Conservation (phyloP, 352 stramenopile genomes). For the Phytophthora citricola region DNA sequence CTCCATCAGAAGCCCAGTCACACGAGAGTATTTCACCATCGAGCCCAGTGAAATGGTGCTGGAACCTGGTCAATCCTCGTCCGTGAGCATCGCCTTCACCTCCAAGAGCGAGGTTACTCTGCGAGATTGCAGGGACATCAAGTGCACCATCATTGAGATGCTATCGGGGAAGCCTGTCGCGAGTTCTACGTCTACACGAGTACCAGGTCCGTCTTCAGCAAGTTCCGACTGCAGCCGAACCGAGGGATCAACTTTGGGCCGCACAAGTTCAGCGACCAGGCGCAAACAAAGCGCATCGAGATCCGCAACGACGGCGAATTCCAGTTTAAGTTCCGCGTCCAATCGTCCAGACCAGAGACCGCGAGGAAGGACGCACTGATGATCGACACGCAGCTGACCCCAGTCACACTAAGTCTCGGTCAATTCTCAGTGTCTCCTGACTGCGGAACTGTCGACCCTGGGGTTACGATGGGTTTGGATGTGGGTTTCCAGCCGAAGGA, state of each 20-base stretch:
- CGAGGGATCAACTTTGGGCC: slow-evolving; percentile 94
- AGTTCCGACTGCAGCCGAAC: slow-evolving; percentile 88
- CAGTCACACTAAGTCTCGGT: slow-evolving; percentile 55
- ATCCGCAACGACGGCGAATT: slow-evolving; percentile 95
- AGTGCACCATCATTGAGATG: slow-evolving; percentile 93
- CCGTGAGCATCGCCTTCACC: slow-evolving; percentile 85
- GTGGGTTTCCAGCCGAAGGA: slow-evolving; percentile 87
- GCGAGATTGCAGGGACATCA: slow-evolving; percentile 93
- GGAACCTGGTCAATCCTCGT: slow-evolving; percentile 65
- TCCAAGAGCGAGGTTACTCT: slow-evolving; percentile 83
- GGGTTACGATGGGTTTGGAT: slow-evolving; percentile 70
- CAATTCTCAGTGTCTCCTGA: slow-evolving; percentile 87
- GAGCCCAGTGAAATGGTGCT: slow-evolving; percentile 83
- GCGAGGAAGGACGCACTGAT: slow-evolving; percentile 27
- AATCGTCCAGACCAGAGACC: slow-evolving; percentile 6
- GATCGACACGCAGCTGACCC: slow-evolving; percentile 49
- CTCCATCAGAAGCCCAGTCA: slow-evolving; percentile 49
- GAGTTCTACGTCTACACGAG: slow-evolving; percentile 89
- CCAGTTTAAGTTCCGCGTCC: slow-evolving; percentile 89
- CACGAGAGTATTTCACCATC: slow-evolving; percentile 82
- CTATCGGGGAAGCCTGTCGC: slow-evolving; percentile 88
- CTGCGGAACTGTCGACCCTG: slow-evolving; percentile 86
- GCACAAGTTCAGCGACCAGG: slow-evolving; percentile 88
- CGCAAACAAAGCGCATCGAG: slow-evolving; percentile 83
- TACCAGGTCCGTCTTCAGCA: slow-evolving; percentile 83